Evolutionary conservation across 139 green algal species (phyloP).

Genomic region (Chlamydomonas eustigma): DNA sequence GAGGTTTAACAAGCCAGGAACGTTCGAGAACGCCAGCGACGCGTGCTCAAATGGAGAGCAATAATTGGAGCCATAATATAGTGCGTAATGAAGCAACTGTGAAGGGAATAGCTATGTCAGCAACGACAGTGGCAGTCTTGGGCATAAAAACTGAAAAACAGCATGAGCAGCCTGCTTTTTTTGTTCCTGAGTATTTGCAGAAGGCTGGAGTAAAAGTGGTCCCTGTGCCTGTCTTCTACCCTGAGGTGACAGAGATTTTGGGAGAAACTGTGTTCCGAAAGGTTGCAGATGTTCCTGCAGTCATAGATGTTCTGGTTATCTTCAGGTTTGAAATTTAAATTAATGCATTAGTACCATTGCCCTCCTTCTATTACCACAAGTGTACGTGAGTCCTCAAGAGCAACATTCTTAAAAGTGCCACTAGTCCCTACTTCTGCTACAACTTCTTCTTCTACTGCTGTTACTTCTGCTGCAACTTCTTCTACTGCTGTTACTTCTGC

Average conservation of each 20-base stretch:
- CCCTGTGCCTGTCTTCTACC: slow-evolving; percentile 59
- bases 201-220: slow-evolving; percentile 44
- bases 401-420: too few species aligned
- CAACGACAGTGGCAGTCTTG: slow-evolving; percentile 51
- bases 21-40: too few species aligned
- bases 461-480: too few species aligned
- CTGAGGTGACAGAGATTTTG: slow-evolving; percentile 48
- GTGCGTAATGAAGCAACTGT: not conserved
- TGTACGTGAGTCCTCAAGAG: too few species aligned
- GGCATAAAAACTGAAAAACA: slow-evolving; percentile 51
- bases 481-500: too few species aligned
- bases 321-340: too few species aligned
- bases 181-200: slow-evolving; percentile 49
- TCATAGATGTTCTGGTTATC: slow-evolving; percentile 46
- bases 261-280: slow-evolving; percentile 44
- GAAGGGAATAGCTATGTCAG: slow-evolving; percentile 25
- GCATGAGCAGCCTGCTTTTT: slow-evolving; percentile 46
- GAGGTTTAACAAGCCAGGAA: too few species aligned
- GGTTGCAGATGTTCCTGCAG: slow-evolving; percentile 35
- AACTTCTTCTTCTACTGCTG: too few species aligned
- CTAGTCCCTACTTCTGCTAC: too few species aligned
- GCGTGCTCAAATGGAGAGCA: too few species aligned
- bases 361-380: too few species aligned
- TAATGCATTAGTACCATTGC: too few species aligned
- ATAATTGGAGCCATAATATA: not conserved